Evolutionary conservation across 2,329 filamentous ascomycete genomes (phyloP), one percentile per base, ranked within the genome.

Genomic region (Penicillium sp.): DNA sequence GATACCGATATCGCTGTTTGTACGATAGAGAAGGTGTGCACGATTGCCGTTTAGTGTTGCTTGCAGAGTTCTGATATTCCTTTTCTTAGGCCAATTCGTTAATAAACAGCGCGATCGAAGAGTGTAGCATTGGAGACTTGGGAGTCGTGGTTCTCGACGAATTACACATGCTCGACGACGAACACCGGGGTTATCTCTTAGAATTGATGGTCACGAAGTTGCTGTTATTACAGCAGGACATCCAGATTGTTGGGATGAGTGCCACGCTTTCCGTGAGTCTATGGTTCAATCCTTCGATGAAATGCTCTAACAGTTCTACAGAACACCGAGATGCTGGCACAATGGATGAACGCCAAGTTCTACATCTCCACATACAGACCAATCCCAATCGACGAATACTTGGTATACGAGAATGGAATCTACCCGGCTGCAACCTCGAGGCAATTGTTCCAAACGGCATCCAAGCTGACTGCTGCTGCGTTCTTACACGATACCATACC

Each of bases 91-190:
- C 89, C 53, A 93, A 92, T 67, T 82, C 86, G 12, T 80, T 93
- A 39, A 81, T 91, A 29, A 92, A 93, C 65, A 78, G 82, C 23
- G 87, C 89, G 15, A 89, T 92, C 62, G 86, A 89, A 61, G 87
- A 92, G 61, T 85, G 83, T 67, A 84, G 81, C 4, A 82, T 91
- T 58, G 77, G 80, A n/a, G 81, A 85, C 21, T 76, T 93, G 43
- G 84, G 83, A 47, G 78, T 86, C 12, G 83, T 91, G 19, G 87
- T 92, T 15, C 78, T 92, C 35, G 89, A 93, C 66, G 89, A 93
- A 69, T 76, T 92, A n/a, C 89, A 93, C 70, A 91, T 93, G 88
- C 81, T 92, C 44, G 87, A 91, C 65, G 89, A 92, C 69, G 87
- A 88, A 61, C 83, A 87, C 63, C 84, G 89, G 13, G 89, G 89